These are phyloP conservation scores for Serendipita indica DNA, from an alignment of 768 basidiomycete genomes.

Conservation along the genomic window DNA sequence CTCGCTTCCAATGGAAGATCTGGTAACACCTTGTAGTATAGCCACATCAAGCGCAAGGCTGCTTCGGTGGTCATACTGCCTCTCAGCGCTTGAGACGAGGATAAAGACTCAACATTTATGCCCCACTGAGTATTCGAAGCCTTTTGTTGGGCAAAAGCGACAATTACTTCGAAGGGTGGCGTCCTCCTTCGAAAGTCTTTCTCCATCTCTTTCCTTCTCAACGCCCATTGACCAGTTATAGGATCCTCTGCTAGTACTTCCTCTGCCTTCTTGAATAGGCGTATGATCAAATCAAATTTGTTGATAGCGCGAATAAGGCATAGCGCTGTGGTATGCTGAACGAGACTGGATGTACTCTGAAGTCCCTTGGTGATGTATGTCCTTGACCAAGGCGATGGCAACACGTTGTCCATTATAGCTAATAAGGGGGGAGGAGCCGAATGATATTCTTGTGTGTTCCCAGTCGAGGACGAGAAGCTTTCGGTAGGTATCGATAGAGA, in stretches of 20 bases:
- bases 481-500: constrained; percentile 54
- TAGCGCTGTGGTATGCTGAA: constrained; percentile 74
- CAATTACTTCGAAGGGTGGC: constrained; percentile 75
- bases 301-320: constrained; percentile 58
- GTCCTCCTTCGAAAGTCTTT: constrained; percentile 58
- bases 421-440: constrained; percentile 62
- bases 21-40: constrained; percentile 71
- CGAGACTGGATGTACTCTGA: constrained; percentile 52
- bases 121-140: constrained; percentile 14
- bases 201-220: constrained; percentile 50
- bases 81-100: constrained; percentile 17
- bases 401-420: constrained; percentile 56
- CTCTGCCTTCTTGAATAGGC: constrained; percentile 35
- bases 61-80: constrained; percentile 52
- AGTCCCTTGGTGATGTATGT: constrained; percentile 68
- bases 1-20: constrained; percentile 57
- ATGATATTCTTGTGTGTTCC: constrained; percentile 32
- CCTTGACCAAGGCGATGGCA: constrained; percentile 62
- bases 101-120: constrained; percentile 14
- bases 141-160: constrained; percentile 59
- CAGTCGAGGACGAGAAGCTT: constrained; percentile 41
- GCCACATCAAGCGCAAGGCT: constrained; percentile 65
- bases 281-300: constrained; percentile 48
- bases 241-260: constrained; percentile 44
- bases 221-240: constrained; percentile 58